Evolutionary conservation across 306 rosid genomes (phyloP).

Genomic region (Pyrus pyrifolia): DNA sequence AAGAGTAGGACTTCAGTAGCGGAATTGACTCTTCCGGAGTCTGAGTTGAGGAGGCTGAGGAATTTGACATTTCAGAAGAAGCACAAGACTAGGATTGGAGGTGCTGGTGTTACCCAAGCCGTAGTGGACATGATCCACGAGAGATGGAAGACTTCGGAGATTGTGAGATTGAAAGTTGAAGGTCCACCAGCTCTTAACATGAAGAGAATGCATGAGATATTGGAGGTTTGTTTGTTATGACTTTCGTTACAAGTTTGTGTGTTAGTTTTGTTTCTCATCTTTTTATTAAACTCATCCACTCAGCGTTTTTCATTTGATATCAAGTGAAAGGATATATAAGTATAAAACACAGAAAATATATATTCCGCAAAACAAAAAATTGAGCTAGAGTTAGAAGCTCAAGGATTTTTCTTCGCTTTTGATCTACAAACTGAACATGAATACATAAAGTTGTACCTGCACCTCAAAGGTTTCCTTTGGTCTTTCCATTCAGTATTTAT

Average conservation of each 20-base stretch:
- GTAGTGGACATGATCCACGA: slow-evolving; percentile 87
- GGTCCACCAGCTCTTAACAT: slow-evolving; percentile 93
- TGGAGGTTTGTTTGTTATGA: slow-evolving; percentile 65
- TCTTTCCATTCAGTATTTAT: neutral
- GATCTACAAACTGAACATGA: neutral
- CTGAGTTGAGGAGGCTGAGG: slow-evolving; percentile 78
- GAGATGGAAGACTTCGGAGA: slow-evolving; percentile 75
- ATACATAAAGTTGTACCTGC: neutral
- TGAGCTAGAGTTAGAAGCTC: neutral
- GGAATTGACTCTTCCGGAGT: slow-evolving; percentile 83
- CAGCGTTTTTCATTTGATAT: neutral
- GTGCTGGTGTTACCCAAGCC: slow-evolving; percentile 77
- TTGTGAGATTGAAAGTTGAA: slow-evolving; percentile 81
- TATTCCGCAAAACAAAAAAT: neutral
- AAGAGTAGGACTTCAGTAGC: slow-evolving; percentile 61
- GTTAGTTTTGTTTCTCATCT: neutral
- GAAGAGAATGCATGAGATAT: slow-evolving; percentile 90
- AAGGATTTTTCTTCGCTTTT: neutral
- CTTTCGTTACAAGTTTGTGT: slow-evolving; percentile 9
- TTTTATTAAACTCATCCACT: neutral
- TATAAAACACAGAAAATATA: neutral
- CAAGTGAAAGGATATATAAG: neutral
- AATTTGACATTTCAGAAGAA: slow-evolving; percentile 79
- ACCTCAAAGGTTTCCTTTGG: neutral
- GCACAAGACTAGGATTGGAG: slow-evolving; percentile 87